phyloP scores from a whole-genome alignment of 768 basidiomycete genomes.

The Megacollybia marginata region DNA sequence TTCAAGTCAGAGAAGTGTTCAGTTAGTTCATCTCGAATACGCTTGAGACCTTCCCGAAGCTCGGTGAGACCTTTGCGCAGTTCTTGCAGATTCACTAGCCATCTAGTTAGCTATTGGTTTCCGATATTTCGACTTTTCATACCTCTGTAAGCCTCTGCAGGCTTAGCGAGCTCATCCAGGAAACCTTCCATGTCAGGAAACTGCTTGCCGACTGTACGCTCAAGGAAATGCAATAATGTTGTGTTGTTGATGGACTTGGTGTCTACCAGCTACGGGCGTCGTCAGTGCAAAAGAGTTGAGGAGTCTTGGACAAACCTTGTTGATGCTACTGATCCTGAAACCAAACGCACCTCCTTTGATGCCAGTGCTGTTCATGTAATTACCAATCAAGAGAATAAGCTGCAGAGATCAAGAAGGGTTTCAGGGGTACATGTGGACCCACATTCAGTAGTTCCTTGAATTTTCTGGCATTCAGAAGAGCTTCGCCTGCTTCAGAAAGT shows the following conservation, averaged over 20 bases:
- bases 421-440: conserved; percentile 13
- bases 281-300: conserved; percentile 1
- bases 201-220: conserved; percentile 78
- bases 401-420: conserved; percentile 9
- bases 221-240: conserved; percentile 90
- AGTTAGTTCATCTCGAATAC: conserved; percentile 72
- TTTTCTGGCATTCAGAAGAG: conserved; percentile 70
- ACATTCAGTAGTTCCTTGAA: conserved; percentile 91
- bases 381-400: conserved; percentile 92
- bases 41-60: conserved; percentile 67
- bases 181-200: conserved; percentile 87
- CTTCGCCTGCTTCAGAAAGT: conserved; percentile 72
- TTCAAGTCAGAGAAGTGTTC: conserved; percentile 74
- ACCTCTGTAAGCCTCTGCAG: conserved; percentile 93
- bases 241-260: conserved; percentile 95
- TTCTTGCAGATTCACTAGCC: conserved; percentile 77
- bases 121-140: conserved; percentile 4
- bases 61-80: conserved; percentile 69
- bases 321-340: conserved; percentile 95
- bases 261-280: conserved; percentile 72
- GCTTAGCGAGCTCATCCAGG: conserved; percentile 80
- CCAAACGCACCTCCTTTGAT: conserved; percentile 96
- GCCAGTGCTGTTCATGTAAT: conserved; percentile 97
- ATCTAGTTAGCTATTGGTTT: too few relatives aligned
- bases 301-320: conserved; percentile 53